A percentile compares a stretch with the other conserved stretches of the same genome.
Evolutionary conservation across 2,329 filamentous ascomycete genomes (phyloP).

Genomic region (Rhynchosporium graminicola): DNA sequence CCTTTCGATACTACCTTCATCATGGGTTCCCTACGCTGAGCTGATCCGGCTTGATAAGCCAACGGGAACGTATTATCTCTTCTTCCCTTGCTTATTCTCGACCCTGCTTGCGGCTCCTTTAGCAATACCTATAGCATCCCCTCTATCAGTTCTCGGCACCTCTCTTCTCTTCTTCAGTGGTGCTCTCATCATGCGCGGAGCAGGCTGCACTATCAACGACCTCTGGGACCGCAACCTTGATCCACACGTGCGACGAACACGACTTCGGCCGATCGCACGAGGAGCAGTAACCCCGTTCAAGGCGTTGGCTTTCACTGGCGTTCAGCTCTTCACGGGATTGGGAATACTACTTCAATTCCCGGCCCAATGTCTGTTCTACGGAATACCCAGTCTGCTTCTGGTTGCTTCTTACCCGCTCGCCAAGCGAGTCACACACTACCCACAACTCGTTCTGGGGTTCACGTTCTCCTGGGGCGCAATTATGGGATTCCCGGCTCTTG

Average conservation of each 20-base stretch:
- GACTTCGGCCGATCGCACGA: constrained; percentile 77
- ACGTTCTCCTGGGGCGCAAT: constrained; percentile 90
- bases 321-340: constrained; percentile 72
- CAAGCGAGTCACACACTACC: constrained; percentile 85
- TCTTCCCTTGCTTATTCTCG: constrained; percentile 82
- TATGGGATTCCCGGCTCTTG: constrained; percentile 83
- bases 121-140: constrained; percentile 59
- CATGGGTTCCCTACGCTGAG: constrained; percentile 79
- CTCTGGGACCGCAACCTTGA: constrained; percentile 89
- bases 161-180: constrained; percentile 72
- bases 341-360: constrained; percentile 78
- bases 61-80: constrained; percentile 80
- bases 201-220: constrained; percentile 88
- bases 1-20: constrained; percentile 66
- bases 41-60: constrained; percentile 81
- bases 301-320: constrained; percentile 73
- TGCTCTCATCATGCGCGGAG: constrained; percentile 82
- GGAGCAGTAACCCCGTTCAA: constrained; percentile 71
- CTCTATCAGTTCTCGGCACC: constrained; percentile 63
- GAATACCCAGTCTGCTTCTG: constrained; percentile 70
- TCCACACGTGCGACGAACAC: constrained; percentile 73
- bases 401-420: constrained; percentile 79
- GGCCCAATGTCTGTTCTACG: constrained; percentile 72
- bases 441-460: constrained; percentile 78
- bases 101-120: constrained; percentile 78